Percentiles rank a stretch among this genome's conserved stretches.
phyloP scores from a whole-genome alignment of 1,139 yeast genomes.

The Saccharomyces hybrid region DNA sequence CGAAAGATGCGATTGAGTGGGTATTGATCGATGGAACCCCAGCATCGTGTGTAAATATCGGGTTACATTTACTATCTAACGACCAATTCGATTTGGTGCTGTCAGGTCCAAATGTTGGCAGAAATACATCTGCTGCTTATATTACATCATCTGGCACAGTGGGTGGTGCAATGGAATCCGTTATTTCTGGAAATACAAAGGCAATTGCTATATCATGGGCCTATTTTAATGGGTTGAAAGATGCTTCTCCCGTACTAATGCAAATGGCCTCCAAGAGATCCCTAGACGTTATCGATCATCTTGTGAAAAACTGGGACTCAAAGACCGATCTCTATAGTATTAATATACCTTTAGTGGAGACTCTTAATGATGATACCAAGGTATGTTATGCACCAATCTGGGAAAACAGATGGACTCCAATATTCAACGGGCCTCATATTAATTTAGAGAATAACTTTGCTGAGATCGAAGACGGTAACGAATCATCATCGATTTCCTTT shows the following conservation, averaged over 20 bases:
- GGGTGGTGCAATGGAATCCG: constrained; percentile 96
- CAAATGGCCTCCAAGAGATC: constrained; percentile 62
- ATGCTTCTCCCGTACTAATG: constrained; percentile 48
- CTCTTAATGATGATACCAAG: constrained; percentile 48
- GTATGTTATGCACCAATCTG: constrained; percentile 69
- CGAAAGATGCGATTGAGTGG: constrained; percentile 65
- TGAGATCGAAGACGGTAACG: constrained; percentile 42
- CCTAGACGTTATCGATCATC: constrained; percentile 51
- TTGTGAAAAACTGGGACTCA: constrained; percentile 51
- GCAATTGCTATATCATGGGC: constrained; percentile 82
- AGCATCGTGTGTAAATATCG: constrained; percentile 90
- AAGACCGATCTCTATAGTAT: constrained; percentile 69
- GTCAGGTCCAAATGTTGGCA: constrained; percentile 93
- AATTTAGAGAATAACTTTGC: constrained; percentile 29
- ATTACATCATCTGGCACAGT: constrained; percentile 92
- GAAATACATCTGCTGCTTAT: constrained; percentile 85
- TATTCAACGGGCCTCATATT: constrained; percentile 36
- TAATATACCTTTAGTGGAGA: constrained; percentile 65
- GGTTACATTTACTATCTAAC: constrained; percentile 62
- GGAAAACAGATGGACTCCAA: constrained; percentile 70
- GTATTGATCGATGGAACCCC: constrained; percentile 84
- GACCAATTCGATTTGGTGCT: constrained; percentile 74
- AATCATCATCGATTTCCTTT: constrained; percentile 42
- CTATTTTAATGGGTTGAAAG: constrained; percentile 44
- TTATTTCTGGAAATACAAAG: constrained; percentile 57